These are phyloP conservation scores for Colletotrichum gigasporum DNA, from an alignment of 2,329 filamentous ascomycete genomes.

Conservation along the genomic window DNA sequence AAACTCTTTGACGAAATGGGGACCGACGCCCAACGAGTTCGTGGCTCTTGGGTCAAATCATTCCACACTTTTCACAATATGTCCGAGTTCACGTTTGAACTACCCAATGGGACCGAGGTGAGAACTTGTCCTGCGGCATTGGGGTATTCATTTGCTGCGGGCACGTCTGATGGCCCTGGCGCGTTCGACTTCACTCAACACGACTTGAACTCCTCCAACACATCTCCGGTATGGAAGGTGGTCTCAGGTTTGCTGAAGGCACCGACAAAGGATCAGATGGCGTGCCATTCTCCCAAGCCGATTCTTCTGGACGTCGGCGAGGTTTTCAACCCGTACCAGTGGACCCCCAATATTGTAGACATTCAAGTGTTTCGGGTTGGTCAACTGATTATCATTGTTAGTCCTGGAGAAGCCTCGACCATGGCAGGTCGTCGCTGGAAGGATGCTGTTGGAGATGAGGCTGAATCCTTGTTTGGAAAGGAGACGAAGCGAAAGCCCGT, in stretches of 20 bases:
- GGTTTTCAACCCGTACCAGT: constrained; percentile 77
- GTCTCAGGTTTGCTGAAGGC: constrained; percentile 76
- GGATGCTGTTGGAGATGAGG: constrained; percentile 68
- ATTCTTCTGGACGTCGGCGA: constrained; percentile 89
- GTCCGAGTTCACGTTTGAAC: constrained; percentile 74
- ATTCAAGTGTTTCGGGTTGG: constrained; percentile 85
- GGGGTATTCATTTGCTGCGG: constrained; percentile 89
- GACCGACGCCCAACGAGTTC: constrained; percentile 56
- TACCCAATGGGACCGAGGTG: constrained; percentile 76
- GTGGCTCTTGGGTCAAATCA: constrained; percentile 74
- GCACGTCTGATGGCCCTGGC: constrained; percentile 89
- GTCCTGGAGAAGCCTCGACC: constrained; percentile 87
- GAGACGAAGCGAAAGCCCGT: constrained; percentile 61
- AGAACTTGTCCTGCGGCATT: constrained; percentile 85
- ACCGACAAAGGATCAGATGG: constrained; percentile 74
- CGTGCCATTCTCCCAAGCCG: constrained; percentile 83
- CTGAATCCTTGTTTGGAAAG: constrained; percentile 51
- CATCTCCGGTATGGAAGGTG: constrained; percentile 80
- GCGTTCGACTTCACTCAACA: constrained; percentile 91
- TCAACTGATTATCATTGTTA: constrained; percentile 85
- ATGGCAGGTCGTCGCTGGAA: constrained; percentile 93
- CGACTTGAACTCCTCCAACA: constrained; percentile 73
- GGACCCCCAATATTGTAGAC: constrained; percentile 90
- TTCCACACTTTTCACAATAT: constrained; percentile 87
- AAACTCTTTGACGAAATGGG: constrained; percentile 44